Evolutionary conservation across 2,329 filamentous ascomycete genomes (phyloP).

Genomic region (Cordyceps pruinosa): DNA sequence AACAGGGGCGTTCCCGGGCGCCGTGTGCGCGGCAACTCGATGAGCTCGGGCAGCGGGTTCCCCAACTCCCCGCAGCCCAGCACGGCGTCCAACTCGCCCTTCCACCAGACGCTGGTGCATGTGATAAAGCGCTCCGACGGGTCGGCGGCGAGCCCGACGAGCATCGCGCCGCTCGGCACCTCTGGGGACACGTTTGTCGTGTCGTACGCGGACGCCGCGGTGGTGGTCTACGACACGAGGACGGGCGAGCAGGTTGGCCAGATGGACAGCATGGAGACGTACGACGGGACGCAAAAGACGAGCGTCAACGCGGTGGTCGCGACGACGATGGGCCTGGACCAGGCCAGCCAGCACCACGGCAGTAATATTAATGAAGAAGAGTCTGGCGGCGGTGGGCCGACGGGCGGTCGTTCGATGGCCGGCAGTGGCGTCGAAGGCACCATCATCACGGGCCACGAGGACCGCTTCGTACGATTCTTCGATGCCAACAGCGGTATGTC

Average conservation of each 20-base stretch:
- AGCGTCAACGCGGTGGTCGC: constrained; percentile 90
- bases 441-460: constrained; percentile 94
- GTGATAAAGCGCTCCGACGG: constrained; percentile 67
- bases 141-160: constrained; percentile 70
- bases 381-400: constrained; percentile 67
- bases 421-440: constrained; percentile 83
- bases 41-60: constrained; percentile 90
- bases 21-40: constrained; percentile 80
- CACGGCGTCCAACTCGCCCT: constrained; percentile 75
- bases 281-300: constrained; percentile 70
- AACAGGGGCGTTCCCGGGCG: constrained; percentile 48
- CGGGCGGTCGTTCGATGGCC: constrained; percentile 57
- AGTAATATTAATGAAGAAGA: constrained; percentile 65
- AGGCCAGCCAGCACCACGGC: constrained; percentile 43
- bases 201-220: constrained; percentile 81
- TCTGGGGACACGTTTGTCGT: constrained; percentile 87
- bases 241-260: constrained; percentile 85
- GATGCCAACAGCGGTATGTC: constrained; percentile 95
- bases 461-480: constrained; percentile 93
- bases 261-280: constrained; percentile 93
- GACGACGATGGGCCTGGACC: constrained; percentile 75
- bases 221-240: constrained; percentile 86
- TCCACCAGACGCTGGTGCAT: constrained; percentile 82
- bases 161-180: constrained; percentile 80
- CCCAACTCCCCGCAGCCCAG: constrained; percentile 85